These are phyloP conservation scores for Saccharomycopsis sp. DNA, from an alignment of 805 yeast species.

Conservation along the genomic window DNA sequence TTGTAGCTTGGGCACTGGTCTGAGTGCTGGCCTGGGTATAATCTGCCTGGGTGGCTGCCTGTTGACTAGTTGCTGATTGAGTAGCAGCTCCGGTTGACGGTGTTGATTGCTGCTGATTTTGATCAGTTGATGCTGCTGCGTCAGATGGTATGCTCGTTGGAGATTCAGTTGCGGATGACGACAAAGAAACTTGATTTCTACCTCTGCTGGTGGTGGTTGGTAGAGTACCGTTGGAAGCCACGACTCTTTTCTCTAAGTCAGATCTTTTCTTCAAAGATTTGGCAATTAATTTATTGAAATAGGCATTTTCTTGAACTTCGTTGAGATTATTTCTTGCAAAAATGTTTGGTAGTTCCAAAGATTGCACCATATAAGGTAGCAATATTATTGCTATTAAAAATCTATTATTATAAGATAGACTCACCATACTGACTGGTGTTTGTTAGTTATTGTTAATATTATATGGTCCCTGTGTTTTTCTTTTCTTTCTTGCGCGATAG, in stretches of 20 bases:
- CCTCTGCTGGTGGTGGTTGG: too few relatives aligned
- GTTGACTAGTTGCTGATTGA: too few relatives aligned
- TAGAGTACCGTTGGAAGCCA: not conserved
- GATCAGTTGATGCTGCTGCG: not conserved
- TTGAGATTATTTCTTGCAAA: conserved; percentile 5
- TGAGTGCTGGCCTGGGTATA: not conserved
- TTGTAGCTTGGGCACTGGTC: not conserved
- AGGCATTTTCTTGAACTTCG: conserved; percentile 13
- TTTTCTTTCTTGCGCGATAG: too few relatives aligned
- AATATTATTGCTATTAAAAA: not conserved
- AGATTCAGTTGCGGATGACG: not conserved
- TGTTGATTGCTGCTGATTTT: too few relatives aligned
- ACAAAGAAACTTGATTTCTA: not conserved
- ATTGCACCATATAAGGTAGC: not conserved
- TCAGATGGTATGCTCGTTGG: not conserved
- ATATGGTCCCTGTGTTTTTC: too few relatives aligned
- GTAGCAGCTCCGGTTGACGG: too few relatives aligned
- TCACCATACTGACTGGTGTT: too few relatives aligned
- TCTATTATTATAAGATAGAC: too few relatives aligned
- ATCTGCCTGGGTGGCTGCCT: too few relatives aligned
- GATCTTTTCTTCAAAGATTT: conserved; percentile 19
- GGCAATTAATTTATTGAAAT: conserved; percentile 15
- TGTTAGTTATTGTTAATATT: too few relatives aligned
- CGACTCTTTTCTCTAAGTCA: conserved; percentile 9
- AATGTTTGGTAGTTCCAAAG: conserved; percentile 7